Conservation (phyloP, 2,329 filamentous ascomycete genomes). For the Clonostachys byssicola region DNA sequence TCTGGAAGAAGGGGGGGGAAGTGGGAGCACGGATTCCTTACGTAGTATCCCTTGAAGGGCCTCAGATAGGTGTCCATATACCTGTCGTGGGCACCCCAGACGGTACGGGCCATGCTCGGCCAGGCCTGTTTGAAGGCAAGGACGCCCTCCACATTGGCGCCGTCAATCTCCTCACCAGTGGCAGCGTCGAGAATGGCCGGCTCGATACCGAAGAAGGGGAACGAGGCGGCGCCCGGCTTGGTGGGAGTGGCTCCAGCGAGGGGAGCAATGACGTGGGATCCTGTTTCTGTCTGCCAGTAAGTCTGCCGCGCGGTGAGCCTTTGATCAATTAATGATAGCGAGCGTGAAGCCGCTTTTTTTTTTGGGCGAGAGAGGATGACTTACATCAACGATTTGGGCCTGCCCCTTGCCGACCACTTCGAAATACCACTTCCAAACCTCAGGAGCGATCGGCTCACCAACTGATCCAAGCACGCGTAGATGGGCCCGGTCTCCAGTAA, state of each 20-base stretch:
- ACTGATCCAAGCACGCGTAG: conserved; percentile 93
- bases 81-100: conserved; percentile 95
- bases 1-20: no score
- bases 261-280: conserved; percentile 92
- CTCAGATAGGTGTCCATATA: conserved; percentile 99
- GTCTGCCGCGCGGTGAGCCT: conserved; percentile 53
- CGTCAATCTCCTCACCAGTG: conserved; percentile 85
- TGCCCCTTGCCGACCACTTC: conserved; percentile 91
- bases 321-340: not conserved
- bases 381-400: conserved; percentile 88
- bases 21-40: conserved; percentile 37
- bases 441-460: conserved; percentile 93
- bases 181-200: conserved; percentile 96
- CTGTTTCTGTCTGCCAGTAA: conserved; percentile 99
- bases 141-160: conserved; percentile 96
- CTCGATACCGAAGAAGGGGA: conserved; percentile 98
- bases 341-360: not conserved
- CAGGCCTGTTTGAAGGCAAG: conserved; percentile 96
- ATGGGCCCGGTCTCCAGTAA: conserved; percentile 78
- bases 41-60: conserved; percentile 97
- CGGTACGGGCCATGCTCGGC: conserved; percentile 97
- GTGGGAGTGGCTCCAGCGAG: conserved; percentile 91
- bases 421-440: conserved; percentile 99
- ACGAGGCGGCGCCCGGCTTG: conserved; percentile 91
- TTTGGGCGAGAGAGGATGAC: conserved; percentile 27